Conservation (phyloP, 441 rosid species). For the Corymbia citriodora region DNA sequence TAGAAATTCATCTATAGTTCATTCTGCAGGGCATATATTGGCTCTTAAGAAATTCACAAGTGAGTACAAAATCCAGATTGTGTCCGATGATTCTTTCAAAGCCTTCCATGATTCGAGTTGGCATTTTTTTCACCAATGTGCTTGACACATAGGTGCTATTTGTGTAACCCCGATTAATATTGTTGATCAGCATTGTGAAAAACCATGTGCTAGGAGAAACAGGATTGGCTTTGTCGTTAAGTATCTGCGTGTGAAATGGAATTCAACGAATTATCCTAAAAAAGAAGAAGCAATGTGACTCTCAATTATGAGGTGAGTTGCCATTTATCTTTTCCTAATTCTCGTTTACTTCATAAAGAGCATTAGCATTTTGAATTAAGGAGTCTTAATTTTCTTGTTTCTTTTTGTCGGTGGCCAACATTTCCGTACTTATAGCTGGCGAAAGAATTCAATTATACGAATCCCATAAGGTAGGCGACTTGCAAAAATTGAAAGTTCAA, state of each 20-base stretch:
- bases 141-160: constrained; percentile 30
- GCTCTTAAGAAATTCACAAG: constrained; percentile 31
- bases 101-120: constrained; percentile 87
- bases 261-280: background rate
- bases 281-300: background rate
- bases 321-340: background rate
- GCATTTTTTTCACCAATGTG: constrained; percentile 67
- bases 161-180: background rate
- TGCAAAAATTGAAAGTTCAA: background rate
- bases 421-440: background rate
- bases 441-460: background rate
- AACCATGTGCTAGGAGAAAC: background rate
- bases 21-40: constrained; percentile 33
- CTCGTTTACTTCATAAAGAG: background rate
- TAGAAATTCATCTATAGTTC: constrained; percentile 24
- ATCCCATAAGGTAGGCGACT: background rate
- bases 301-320: background rate
- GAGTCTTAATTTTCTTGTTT: background rate
- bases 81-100: constrained; percentile 58
- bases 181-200: background rate
- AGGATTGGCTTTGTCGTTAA: background rate
- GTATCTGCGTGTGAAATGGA: background rate
- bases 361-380: background rate
- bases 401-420: background rate
- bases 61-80: constrained; percentile 40